phyloP scores from a whole-genome alignment of 768 basidiomycete species.

The Candolleomyces aberdarensis region DNA sequence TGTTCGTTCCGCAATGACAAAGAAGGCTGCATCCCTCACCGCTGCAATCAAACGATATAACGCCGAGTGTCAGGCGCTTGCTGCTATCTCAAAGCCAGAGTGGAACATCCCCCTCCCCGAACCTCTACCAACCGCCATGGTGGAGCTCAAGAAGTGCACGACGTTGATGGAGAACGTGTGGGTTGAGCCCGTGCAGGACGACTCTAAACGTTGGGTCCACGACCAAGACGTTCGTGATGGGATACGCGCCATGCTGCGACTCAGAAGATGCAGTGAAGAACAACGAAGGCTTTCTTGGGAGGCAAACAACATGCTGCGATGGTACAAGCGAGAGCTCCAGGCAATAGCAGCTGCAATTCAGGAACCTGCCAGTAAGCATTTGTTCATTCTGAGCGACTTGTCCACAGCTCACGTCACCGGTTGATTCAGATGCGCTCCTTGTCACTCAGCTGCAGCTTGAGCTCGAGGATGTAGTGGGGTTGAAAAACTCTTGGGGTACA shows the following conservation, averaged over 20 bases:
- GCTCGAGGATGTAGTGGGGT: no score
- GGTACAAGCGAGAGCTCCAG: background rate
- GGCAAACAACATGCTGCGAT: background rate
- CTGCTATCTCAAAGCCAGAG: slow-evolving; percentile 11
- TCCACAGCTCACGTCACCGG: no score
- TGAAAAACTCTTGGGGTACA: no score
- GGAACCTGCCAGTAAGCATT: background rate
- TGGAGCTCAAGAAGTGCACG: slow-evolving; percentile 18
- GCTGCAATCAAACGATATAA: slow-evolving; percentile 21
- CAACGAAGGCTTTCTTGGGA: background rate
- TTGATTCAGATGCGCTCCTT: no score
- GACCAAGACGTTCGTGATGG: background rate
- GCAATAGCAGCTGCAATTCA: background rate
- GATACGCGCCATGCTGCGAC: background rate
- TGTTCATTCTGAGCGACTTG: background rate
- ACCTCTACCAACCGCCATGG: slow-evolving; percentile 27
- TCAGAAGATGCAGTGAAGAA: background rate
- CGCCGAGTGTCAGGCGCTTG: slow-evolving; percentile 19
- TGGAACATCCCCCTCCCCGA: slow-evolving; percentile 30
- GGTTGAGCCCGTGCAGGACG: slow-evolving; percentile 5
- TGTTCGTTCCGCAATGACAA: slow-evolving; percentile 27
- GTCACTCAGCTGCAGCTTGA: no score
- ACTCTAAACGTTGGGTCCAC: background rate
- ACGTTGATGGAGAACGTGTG: slow-evolving; percentile 37
- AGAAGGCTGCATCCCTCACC: slow-evolving; percentile 25